Conservation (phyloP, 768 basidiomycete species). For the Boletus rufocinnamomeus region DNA sequence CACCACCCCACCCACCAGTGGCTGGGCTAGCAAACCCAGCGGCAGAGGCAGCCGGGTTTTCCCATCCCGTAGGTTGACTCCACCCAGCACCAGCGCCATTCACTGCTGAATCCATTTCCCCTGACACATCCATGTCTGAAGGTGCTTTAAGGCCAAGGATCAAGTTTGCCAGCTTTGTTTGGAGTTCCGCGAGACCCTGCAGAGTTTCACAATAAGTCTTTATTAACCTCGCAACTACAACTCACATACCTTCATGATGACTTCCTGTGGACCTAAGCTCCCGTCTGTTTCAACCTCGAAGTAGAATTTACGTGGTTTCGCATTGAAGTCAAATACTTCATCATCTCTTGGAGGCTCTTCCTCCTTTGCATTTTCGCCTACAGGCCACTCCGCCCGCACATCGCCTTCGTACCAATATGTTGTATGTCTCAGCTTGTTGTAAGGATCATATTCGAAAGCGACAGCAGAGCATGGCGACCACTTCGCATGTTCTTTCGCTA, state of each 20-base stretch:
- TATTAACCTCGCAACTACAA: not conserved
- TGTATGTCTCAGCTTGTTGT: constrained; percentile 96
- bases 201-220: constrained; percentile 1
- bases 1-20: constrained; percentile 34
- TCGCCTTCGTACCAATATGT: constrained; percentile 92
- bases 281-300: constrained; percentile 95
- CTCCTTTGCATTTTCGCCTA: constrained; percentile 81
- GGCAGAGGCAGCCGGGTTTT: constrained; percentile 33
- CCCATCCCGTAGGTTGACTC: constrained; percentile 28
- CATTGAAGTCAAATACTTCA: constrained; percentile 83
- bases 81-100: constrained; percentile 28
- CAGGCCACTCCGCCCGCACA: constrained; percentile 84
- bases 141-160: constrained; percentile 72
- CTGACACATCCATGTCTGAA: constrained; percentile 55
- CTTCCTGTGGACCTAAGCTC: constrained; percentile 84
- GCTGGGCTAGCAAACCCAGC: constrained; percentile 35
- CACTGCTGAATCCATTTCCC: constrained; percentile 38
- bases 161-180: constrained; percentile 78
- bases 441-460: constrained; percentile 95
- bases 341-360: constrained; percentile 82
- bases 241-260: constrained; percentile 71
- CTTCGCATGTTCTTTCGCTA: constrained; percentile 98
- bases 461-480: constrained; percentile 98
- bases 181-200: constrained; percentile 76
- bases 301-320: constrained; percentile 89